Base-by-base conservation (phyloP, 2,329 filamentous ascomycete genomes). In the Diaporthe ilicicola region DNA sequence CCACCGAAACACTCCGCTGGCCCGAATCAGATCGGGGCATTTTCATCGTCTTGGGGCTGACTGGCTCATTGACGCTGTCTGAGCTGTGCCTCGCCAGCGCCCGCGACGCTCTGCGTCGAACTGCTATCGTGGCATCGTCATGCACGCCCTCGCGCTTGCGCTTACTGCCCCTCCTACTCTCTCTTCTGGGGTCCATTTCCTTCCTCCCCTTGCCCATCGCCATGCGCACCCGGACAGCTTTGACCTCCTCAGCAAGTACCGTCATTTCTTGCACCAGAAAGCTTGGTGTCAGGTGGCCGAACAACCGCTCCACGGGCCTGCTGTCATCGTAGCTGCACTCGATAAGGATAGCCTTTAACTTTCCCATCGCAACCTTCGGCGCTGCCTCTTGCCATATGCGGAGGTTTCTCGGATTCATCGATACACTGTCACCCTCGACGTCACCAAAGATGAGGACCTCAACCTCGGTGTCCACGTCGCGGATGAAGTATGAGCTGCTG, bases 391-490 rank as follows among this genome's bases (percentile, higher is more conserved):
- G 88, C 96, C 96, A 99, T 17, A 99, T 90, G 17, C 86, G 85
- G n/a, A 87, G 83, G 74, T 96, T 98, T 29, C 95, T 90, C 1
- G 95, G 94, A 1, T 89, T 92, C 2, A 95, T 82, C 0, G 94
- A 97, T 32, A 98, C 82, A 10, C 90, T 92, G 80, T 99, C 96
- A 0, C 96, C 94, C 78, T 99, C 96, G 46, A 98, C 93, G 75
- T 99, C 96, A 22, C 96, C 96, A 78, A 98, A 98, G 61, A 99
- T 93, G 72, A 99, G 88, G 3, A 98, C 89, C 81, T 99, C 95
- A 39, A 88, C 88, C 1, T 89, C 88, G 0, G 90, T 92, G 0
- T 83, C 79, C 42, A 91, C 85, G 72, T 96, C 93, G 46, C 94
- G 92, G 74, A 99, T 93, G 81, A 99, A 98, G 81, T 95, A 98